Base-by-base conservation (phyloP, 2,329 filamentous ascomycete species). In the Sporothrix sp. region DNA sequence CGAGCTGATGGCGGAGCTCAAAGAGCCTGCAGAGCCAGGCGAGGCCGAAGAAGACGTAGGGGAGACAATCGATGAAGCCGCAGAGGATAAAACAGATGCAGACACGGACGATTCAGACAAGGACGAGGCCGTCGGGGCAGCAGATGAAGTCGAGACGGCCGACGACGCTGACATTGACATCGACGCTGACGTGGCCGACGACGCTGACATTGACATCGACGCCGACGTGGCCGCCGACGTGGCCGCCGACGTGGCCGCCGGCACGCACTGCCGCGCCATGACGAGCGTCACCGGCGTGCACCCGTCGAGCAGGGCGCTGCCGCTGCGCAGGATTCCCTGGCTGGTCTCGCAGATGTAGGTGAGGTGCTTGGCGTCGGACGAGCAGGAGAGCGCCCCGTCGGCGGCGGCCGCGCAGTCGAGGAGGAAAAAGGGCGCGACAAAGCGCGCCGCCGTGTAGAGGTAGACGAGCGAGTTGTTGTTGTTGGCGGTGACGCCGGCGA, bases 291-390 rank as follows among this genome's bases (percentile, higher is more conserved):
- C 23, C 13, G 4, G 16, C 23, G 23, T 42, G 38, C 38, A 42
- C 13, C 38, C 38, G 7, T 16, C 21, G 3, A 28, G 14, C 7
- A 42, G 21, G 2, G 21, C 21, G 1, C 23, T n/a, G 4, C 48
- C 48, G 13, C 36, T 37, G 23, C 39, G 46, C 10, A 46, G n/a
- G 7, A 52, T 5, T 16, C 40, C 52, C 13, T 38, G 43, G 27
- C n/a, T 11, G 11, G 30, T 50, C 36, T 57, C 54, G 43, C 55
- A 57, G 11, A 56, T 33, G 42, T 54, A 56, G 7, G 51, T 36
- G 4, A 28, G 23, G 6, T 52, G 25, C 43, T 57, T 54, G 2
- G 18, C 37, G 2, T 48, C 45, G 2, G 51, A 51, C 8, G 30
- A 18, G 37, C 54, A 56, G n/a, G 38, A 28, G 10, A 56, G 33